phyloP scores from a whole-genome alignment of 2,329 filamentous ascomycete species.

The Cladosporium colombiae region DNA sequence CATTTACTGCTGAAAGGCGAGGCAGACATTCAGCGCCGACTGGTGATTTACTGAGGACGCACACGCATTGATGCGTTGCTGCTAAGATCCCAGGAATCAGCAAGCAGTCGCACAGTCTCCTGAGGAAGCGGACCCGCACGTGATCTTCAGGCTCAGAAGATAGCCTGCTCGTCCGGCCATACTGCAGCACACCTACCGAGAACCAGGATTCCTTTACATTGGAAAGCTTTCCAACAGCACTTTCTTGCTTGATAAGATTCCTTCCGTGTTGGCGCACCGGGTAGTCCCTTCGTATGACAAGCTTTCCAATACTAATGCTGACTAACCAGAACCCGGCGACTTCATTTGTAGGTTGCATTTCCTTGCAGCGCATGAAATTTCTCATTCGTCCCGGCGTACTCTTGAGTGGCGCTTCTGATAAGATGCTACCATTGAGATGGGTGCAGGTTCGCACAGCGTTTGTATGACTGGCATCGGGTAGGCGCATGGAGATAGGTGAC shows the following conservation, averaged over 20 bases:
- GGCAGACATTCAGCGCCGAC: not conserved
- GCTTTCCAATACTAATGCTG: not conserved
- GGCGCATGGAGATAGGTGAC: constrained; percentile 5
- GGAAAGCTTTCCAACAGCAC: not conserved
- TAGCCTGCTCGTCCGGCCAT: not conserved
- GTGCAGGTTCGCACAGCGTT: not conserved
- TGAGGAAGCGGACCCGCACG: not conserved
- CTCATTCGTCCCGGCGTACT: not conserved
- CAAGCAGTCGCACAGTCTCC: not conserved
- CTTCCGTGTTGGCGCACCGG: not conserved
- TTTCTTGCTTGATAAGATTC: not conserved
- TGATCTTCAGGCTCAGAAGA: not conserved
- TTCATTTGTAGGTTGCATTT: not conserved
- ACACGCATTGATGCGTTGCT: not conserved
- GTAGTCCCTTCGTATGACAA: not conserved
- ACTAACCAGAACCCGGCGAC: not conserved
- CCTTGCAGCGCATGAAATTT: not conserved
- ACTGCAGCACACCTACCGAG: not conserved
- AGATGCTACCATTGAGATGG: not conserved
- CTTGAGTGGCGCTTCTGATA: not conserved
- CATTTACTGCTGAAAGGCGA: not conserved
- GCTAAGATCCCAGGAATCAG: not conserved
- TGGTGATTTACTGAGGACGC: not conserved
- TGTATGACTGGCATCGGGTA: constrained; percentile 4
- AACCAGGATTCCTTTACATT: not conserved